phyloP scores from a whole-genome alignment of 768 basidiomycete genomes.

The Psilocybe cyanescens region DNA sequence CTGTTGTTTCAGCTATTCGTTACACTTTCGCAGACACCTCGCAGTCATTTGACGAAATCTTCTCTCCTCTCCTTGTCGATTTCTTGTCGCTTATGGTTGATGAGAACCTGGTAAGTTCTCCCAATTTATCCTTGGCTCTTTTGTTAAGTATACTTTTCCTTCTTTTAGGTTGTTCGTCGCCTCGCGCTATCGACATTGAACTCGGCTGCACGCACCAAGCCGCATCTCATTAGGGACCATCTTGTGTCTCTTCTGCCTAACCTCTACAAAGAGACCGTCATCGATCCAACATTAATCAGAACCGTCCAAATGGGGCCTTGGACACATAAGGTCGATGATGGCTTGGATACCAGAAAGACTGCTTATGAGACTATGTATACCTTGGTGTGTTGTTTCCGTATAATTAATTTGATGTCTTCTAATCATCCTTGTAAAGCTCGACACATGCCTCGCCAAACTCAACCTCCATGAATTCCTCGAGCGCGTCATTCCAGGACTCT shows the following conservation, averaged over 20 bases:
- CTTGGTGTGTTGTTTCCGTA: conserved; percentile 54
- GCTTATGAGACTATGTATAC: conserved; percentile 99
- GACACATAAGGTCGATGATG: conserved; percentile 97
- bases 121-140: neutral
- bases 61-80: conserved; percentile 87
- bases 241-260: conserved; percentile 74
- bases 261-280: conserved; percentile 83
- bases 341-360: conserved; percentile 93
- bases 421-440: conserved; percentile 55
- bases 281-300: conserved; percentile 81
- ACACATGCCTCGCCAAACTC: conserved; percentile 87
- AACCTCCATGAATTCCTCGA: conserved; percentile 87
- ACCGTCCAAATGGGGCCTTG: conserved; percentile 97
- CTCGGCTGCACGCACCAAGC: conserved; percentile 94
- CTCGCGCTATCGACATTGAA: conserved; percentile 90
- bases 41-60: conserved; percentile 85
- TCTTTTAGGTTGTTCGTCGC: conserved; percentile 82
- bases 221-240: conserved; percentile 88
- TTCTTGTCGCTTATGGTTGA: conserved; percentile 93
- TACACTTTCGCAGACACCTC: conserved; percentile 92
- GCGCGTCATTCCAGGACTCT: conserved; percentile 79
- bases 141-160: neutral
- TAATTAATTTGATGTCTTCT: neutral
- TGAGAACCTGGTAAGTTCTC: conserved; percentile 69
- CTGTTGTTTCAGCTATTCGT: conserved; percentile 91